Base-by-base conservation (phyloP, 768 basidiomycete species). In the Lepiota brunneoincarnata region DNA sequence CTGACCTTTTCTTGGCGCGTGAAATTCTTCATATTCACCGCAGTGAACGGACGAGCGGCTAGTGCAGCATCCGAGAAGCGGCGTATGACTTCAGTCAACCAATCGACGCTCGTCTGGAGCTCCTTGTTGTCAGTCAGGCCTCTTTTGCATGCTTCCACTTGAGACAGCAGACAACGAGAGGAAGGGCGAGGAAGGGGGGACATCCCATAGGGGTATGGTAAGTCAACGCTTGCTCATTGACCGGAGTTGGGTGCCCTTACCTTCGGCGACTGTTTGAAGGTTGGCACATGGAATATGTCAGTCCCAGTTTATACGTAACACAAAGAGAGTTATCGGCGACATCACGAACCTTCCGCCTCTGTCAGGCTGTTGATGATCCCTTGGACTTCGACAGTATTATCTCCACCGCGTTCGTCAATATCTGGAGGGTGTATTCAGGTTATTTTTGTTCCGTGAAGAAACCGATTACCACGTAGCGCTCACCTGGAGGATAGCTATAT, bases 51-150 rank as follows among this genome's bases (percentile, higher is more conserved):
- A 44, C 75, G 75, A 3, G 77, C 79, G 54, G 79, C 77, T 50
- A 80, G 60, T 48, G 82, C 78, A 31, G 89, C 86, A 35, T 85
- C 84, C 6, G 90, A 89, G 59, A 87, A 82, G 18, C 86, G 83
- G 50, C 79, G 82, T 43, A 87, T 75, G 23, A 81, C 82, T 67
- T 93, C 91, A 0, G 86, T 89, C 20, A 92, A 71, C 84, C 86
- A 93, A 68, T 91, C 91, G n/a, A 93, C 83, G 59, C 74, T 84
- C 49, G 71, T 74, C 23, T 75, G 70, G n/a, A 83, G 68, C 38
- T 77, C 77, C 31, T 65, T 68, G 64, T 79, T 82, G 55, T 73
- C 74, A 0, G 82, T 78, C 39, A 91, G 72, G 17, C 73, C 69
- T 20, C 71, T 64, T 71, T 82, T 88, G 69, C 81, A 81, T 55